Evolutionary conservation across 352 stramenopile genomes (phyloP), one percentile per base, ranked within the genome.

Genomic region (Globisporangium megalacanthum): DNA sequence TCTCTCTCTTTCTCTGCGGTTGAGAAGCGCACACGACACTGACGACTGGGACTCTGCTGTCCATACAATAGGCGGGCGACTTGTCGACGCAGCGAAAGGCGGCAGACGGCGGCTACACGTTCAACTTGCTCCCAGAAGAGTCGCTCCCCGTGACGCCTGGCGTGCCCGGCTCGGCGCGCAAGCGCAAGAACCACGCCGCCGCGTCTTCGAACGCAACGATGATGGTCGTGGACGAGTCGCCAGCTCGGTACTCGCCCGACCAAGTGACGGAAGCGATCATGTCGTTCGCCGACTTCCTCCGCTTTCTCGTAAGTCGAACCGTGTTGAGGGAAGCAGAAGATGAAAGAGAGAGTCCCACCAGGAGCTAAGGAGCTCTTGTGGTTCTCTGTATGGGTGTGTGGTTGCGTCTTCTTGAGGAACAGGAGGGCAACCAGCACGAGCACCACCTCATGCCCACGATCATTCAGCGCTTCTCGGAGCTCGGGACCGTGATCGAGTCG

Each of bases 401-500:
- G 56, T 58, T 57, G 46, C 42, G 19, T 57, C 14, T 61, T 66
- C 19, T 79, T 57, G 77, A 88, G 76, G 70, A 87, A 87, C 77
- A 92, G 79, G 70, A 93, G 61, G 81, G 88, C 63, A 82, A 89
- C 54, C 76, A 86, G 35, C 64, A 73, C 22, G 83, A 90, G 33
- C 76, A 89, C 45, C 54, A 69, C 22, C 69, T 92, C 19, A 93
- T 93, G 81, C 80, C 80, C 17, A 70, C 72, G 10, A 93, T 93
- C 60, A 88, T 90, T 54, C 68, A 87, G 60, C 68, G 79, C 22
- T 89, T 92, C 54, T 72, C 79, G 9, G 80, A 93, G 54, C 68
- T 93, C 10, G 83, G 83, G 7, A 72, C 79, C 1, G 79, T 93
- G 4, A 93, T 93, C 59, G 81, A 93, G 73, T 89, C 79, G 17